Percentiles rank a stretch among this genome's conserved stretches.
Evolutionary conservation across 2,329 filamentous ascomycete species (phyloP).

Genomic region (Dryadomyces quercus-mongolicae): DNA sequence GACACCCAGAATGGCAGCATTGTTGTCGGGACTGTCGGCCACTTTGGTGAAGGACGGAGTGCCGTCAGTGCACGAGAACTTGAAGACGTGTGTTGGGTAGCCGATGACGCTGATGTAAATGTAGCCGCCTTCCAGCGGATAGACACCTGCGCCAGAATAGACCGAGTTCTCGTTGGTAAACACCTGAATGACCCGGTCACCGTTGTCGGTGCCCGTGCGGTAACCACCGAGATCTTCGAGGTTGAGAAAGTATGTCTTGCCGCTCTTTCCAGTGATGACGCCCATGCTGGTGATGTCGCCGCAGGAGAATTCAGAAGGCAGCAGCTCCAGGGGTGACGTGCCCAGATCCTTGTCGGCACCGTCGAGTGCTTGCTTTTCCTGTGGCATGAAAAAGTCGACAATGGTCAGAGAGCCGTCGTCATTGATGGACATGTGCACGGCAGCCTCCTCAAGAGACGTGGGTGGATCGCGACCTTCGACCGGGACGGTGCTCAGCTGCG

Average conservation of each 20-base stretch:
- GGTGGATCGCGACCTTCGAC: constrained; percentile 31
- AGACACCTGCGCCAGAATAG: constrained; percentile 33
- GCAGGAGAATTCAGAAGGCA: constrained; percentile 31
- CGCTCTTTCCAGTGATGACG: constrained; percentile 34
- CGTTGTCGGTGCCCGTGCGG: constrained; percentile 27
- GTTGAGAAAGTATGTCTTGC: constrained; percentile 37
- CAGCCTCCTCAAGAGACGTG: constrained; percentile 33
- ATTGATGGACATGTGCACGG: constrained; percentile 33
- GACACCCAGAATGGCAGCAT: constrained; percentile 41
- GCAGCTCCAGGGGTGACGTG: constrained; percentile 29
- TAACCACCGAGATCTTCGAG: constrained; percentile 37
- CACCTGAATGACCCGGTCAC: constrained; percentile 29
- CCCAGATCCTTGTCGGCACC: constrained; percentile 37
- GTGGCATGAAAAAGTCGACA: constrained; percentile 38
- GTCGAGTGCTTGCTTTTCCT: constrained; percentile 34
- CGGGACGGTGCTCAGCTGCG: constrained; percentile 29
- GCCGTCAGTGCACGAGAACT: constrained; percentile 40
- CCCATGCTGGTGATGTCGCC: constrained; percentile 31
- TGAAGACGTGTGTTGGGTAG: constrained; percentile 42
- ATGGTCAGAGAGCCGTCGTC: constrained; percentile 28
- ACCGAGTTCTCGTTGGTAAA: constrained; percentile 35
- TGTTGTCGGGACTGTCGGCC: constrained; percentile 33
- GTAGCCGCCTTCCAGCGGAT: constrained; percentile 33
- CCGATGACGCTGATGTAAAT: constrained; percentile 40
- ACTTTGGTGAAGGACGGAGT: constrained; percentile 41